Conservation (phyloP, 371 early-diverging fungal genomes). For the Funneliformis caledonium region DNA sequence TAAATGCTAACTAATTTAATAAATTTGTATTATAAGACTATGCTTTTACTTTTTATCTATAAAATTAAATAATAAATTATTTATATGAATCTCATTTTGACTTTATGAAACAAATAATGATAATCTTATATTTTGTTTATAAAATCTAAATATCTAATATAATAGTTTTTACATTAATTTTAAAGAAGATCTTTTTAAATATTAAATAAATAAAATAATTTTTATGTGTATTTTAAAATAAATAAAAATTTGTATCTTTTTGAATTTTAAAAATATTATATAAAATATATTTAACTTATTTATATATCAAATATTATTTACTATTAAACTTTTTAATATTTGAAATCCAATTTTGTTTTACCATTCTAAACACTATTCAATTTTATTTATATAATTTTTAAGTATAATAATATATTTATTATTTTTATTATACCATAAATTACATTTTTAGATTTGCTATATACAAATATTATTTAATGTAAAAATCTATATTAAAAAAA, state of each 20-base stretch:
- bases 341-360: background rate
- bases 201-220: background rate
- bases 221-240: background rate
- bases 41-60: background rate
- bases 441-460: background rate
- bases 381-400: constrained; percentile 15
- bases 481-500: background rate
- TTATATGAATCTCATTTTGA: background rate
- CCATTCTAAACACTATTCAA: background rate
- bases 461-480: background rate
- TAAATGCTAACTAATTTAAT: background rate
- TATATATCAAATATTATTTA: background rate
- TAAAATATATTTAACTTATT: constrained; percentile 1
- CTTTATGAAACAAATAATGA: background rate
- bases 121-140: background rate
- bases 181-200: constrained; percentile 9
- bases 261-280: constrained; percentile 25
- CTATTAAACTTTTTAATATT: background rate
- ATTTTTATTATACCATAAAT: background rate
- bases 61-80: too few species aligned
- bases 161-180: background rate
- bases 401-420: constrained; percentile 9
- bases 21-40: background rate
- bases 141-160: constrained; percentile 16
- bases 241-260: background rate